These are phyloP conservation scores for Linaria vulgaris DNA, from an alignment of 257 asterid species.

Conservation along the genomic window DNA sequence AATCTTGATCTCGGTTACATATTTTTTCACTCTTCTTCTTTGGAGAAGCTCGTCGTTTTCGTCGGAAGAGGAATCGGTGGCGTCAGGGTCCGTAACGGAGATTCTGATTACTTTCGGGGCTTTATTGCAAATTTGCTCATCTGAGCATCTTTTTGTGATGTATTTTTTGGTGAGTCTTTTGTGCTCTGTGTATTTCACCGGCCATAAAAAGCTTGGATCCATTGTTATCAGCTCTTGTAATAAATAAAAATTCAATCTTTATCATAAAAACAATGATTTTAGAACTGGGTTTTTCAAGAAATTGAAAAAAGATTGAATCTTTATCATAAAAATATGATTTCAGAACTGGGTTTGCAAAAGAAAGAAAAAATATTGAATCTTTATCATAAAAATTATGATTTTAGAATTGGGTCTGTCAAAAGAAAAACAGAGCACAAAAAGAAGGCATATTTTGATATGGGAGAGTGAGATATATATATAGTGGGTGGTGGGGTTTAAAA, in stretches of 20 bases:
- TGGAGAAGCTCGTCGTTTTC: conserved; percentile 54
- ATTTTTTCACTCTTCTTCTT: conserved; percentile 56
- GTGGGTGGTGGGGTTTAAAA: too few species aligned
- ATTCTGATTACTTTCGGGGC: conserved; percentile 26
- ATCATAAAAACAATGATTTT: conserved; percentile 3
- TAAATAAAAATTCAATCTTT: conserved; percentile 7
- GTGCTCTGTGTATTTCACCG: conserved; percentile 73
- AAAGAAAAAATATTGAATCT: conserved; percentile 1
- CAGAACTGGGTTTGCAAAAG: too few species aligned
- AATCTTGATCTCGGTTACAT: conserved; percentile 52
- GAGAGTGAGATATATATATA: too few species aligned
- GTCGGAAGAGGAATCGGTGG: conserved; percentile 80
- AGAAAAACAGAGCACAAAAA: not conserved
- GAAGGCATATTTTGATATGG: too few species aligned
- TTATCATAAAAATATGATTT: too few species aligned
- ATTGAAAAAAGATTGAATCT: too few species aligned
- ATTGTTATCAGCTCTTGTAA: conserved; percentile 19
- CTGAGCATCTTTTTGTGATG: conserved; percentile 18
- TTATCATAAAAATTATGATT: too few species aligned
- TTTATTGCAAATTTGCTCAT: conserved; percentile 23
- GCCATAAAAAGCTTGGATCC: conserved; percentile 50
- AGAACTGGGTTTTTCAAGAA: not conserved
- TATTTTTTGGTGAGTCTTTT: conserved; percentile 38
- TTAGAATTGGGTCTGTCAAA: too few species aligned
- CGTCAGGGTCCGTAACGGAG: conserved; percentile 66